phyloP scores from a whole-genome alignment of 768 basidiomycete genomes.

The Rhizopogon sp. region DNA sequence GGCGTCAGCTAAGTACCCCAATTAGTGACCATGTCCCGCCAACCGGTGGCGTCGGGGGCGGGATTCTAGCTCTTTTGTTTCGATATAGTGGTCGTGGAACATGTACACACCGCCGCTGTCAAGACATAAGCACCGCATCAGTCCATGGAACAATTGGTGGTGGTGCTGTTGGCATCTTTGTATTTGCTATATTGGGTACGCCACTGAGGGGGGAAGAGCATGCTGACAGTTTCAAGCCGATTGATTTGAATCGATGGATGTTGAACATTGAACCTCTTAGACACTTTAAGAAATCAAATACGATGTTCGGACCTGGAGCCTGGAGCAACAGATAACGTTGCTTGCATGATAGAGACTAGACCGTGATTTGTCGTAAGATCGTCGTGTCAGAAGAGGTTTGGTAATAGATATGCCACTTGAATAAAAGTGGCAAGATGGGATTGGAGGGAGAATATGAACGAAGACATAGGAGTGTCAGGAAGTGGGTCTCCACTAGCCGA shows the following conservation, averaged over 20 bases:
- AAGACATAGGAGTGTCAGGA: background rate
- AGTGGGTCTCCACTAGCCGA: background rate
- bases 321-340: background rate
- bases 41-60: conserved; percentile 1
- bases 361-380: background rate
- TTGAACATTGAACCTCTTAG: background rate
- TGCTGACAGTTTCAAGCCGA: background rate
- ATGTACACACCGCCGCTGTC: background rate
- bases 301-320: background rate
- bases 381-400: background rate
- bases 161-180: background rate
- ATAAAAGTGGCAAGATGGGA: background rate
- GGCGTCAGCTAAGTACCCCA: background rate
- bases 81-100: background rate
- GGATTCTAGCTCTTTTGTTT: background rate
- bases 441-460: background rate
- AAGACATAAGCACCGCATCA: no score
- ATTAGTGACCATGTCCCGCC: background rate
- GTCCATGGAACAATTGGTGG: background rate
- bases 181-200: background rate
- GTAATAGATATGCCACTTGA: background rate
- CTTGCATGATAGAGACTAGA: background rate
- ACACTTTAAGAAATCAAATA: background rate
- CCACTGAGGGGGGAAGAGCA: background rate
- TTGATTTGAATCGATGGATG: background rate